Evolutionary conservation across 768 basidiomycete genomes (phyloP), one percentile per base, ranked within the genome.

Genomic region (Gyrodon lividus): DNA sequence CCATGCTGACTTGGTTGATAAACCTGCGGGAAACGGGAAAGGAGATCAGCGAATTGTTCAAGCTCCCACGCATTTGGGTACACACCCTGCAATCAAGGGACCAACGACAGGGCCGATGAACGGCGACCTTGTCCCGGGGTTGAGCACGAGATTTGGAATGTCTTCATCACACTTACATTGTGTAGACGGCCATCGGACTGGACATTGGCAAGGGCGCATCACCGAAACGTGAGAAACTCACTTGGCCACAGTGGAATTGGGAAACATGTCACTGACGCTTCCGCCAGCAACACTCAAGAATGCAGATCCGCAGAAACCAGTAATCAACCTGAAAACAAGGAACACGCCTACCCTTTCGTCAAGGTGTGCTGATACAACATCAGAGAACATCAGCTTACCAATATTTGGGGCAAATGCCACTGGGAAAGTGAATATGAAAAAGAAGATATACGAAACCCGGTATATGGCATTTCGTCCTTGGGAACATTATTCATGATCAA

Each of bases 331-430:
- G 56, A 85, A 84, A 35, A 86, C 66, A 7, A 94, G 72, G 58
- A 80, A 82, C 0, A 85, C 78, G 5, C 73, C 84, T 82, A 52
- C 41, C 30, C 28, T 23, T 46, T 37, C 16, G 37, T 42, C 42
- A 48, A 40, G 28, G 28, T 22, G 10, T 20, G 5, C 49, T 14
- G 31, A 5, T 16, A 34, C 5, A 30, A 31, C 6, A 8, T 33
- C 14, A 19, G 43, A 10, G 6, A 10, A 10, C 10, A 26, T 14
- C 12, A 14, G 23, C 26, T 42, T 44, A 84, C 84, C 76, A 20
- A 82, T 76, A 57, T 88, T 74, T 4, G 81, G 83, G 1, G 87
- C 78, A 54, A 92, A 91, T 1, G 87, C 86, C 6, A 88, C 82
- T 0, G 87, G 85, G 60, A 84, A 86, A 17, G 83, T 81, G 49